Evolutionary conservation across 257 asterid genomes (phyloP), one percentile per base, ranked within the genome.

Genomic region (Lantana camara): DNA sequence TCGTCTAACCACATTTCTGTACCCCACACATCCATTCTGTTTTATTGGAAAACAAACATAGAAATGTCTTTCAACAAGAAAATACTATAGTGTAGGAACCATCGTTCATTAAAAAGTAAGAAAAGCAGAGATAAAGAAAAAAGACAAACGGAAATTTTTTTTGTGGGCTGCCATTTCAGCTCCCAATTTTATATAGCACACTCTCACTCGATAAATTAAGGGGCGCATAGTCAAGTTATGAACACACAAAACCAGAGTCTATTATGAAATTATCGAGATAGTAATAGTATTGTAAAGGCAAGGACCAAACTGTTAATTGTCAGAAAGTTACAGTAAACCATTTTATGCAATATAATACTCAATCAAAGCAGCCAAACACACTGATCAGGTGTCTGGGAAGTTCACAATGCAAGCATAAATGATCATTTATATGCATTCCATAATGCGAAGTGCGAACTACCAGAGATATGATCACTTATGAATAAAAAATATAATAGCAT

Each of bases 181-280:
- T 17, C 27, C 52, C 22, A 34, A 40, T n/a, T 30, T 35, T 2
- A 6, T 58, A 49, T 12, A 65, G 57, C 45, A 29, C 32, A 27
- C 4, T 27, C 58, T 35, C 32, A 58, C 48, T 29, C 14, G 27
- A 14, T 44, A 20, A 29, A 14, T 19, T 35, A 63, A 32, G 45
- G 6, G 20, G 44, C 21, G 19, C 11, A 60, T 23, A 32, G 42
- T n/a, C 34, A 45, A 42, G 57, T 42, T 12, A 58, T 24, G 24
- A 41, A 10, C 23, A 10, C 15, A 13, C 17, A 40, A 3, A 19
- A 19, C 22, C 3, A 32, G 7, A 55, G 16, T 27, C 47, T 4
- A 38, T 27, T 16, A 54, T 57, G 57, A 41, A 48, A 57, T 40
- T 17, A 44, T 54, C 34, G 41, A 51, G 56, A 13, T n/a, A 35